Conservation (phyloP, 2,329 filamentous ascomycete species). For the Paecilomyces fulvus region DNA sequence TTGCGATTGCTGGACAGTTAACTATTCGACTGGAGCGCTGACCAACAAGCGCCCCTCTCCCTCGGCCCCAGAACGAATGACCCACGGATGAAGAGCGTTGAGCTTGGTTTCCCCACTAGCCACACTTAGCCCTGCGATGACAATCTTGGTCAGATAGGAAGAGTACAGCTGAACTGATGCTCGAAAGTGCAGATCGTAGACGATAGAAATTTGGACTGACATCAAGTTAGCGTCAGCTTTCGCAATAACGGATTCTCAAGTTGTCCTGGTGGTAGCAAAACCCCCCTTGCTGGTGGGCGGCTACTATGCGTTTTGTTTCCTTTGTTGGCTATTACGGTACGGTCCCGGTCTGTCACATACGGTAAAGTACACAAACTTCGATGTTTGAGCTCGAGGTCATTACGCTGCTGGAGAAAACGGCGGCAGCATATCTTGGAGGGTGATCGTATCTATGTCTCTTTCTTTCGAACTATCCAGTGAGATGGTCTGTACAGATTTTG, state of each 20-base stretch:
- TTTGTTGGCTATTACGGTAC: not conserved
- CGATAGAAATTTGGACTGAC: not conserved
- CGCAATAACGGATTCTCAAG: not conserved
- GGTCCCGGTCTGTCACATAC: not conserved
- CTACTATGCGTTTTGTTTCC: not conserved
- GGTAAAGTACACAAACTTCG: not conserved
- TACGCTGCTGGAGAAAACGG: not conserved
- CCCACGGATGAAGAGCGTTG: not conserved
- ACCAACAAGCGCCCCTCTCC: not conserved
- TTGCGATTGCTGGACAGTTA: not conserved
- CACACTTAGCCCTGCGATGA: not conserved
- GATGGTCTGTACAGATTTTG: conserved; percentile 71
- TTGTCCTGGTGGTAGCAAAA: not conserved
- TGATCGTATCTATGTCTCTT: not conserved
- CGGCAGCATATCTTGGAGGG: not conserved
- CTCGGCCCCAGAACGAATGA: not conserved
- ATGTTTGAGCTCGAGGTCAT: not conserved
- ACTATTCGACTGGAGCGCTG: not conserved
- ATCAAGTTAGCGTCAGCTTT: not conserved
- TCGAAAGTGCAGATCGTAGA: not conserved
- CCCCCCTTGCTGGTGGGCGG: not conserved
- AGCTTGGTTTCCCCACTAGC: not conserved
- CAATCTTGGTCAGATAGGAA: not conserved
- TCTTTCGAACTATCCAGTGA: conserved; percentile 79
- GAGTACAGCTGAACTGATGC: not conserved